Base-by-base conservation (phyloP, 2,329 filamentous ascomycete species). In the Exophiala sp. region DNA sequence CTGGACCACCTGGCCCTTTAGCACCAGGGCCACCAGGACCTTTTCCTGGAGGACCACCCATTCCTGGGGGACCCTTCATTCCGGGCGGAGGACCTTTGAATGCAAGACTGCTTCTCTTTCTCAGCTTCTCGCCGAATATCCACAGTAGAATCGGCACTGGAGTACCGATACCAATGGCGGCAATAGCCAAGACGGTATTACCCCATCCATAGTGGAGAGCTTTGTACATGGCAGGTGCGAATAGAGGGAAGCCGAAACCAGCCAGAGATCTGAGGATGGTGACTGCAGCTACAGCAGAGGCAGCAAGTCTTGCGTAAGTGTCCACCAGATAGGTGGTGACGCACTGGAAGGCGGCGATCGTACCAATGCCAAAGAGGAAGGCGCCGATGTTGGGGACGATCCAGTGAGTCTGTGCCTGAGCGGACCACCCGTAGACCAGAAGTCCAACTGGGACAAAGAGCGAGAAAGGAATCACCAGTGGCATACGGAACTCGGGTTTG, bases 401-500 rank as follows among this genome's bases (percentile, higher is more conserved):
- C 70, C 77, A 78, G 51, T 78, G 74, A 1, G 72, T 50, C 6
- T 65, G 62, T 2, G 67, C 65, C 46, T 78, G 68, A 0, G 77
- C 75, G 2, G 69, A 65, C 77, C 77, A 80, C 9, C 78, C 78
- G 57, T 80, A 81, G 62, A 72, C 67, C 42, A 78, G 72, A 3
- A 81, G 66, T 2, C 76, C 74, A 4, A 72, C 55, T 0, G 78
- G 76, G 0, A 75, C 71, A 2, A 82, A 45, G 1, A 82, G 41
- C 0, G 74, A 74, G 0, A 76, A 78, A 0, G 75, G 70, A n/a
- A 84, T 65, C 63, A 79, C 76, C 12, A 81, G 66, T 0, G 80
- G 80, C 0, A 83, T 71, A 10, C 82, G 78, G 52, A 75, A 78
- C 58, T 86, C 83, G 0, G 82, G 81, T 1, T 54, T 52, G 12